phyloP scores from a whole-genome alignment of 2,329 filamentous ascomycete species.

The Trichoderma aggressivum region DNA sequence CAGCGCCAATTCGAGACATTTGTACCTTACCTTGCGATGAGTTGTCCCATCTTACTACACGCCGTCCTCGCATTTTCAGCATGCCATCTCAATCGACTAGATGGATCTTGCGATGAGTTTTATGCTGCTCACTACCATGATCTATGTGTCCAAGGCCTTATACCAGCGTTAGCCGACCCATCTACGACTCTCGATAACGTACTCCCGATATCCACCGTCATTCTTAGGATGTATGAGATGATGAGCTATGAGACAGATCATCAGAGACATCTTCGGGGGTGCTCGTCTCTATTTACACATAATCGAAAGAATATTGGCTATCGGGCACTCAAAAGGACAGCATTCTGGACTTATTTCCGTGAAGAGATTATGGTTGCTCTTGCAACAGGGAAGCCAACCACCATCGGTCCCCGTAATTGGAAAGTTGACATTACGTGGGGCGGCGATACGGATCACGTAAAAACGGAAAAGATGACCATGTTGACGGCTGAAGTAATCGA shows the following conservation, averaged over 20 bases:
- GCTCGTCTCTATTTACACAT: background rate
- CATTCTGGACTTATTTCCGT: background rate
- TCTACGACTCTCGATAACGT: background rate
- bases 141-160: background rate
- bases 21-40: background rate
- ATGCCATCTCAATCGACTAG: background rate
- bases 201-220: background rate
- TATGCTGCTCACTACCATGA: background rate
- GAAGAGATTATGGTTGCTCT: background rate
- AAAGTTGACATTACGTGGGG: conserved; percentile 5
- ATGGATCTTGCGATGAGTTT: background rate
- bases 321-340: background rate
- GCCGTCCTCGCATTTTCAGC: background rate
- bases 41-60: background rate
- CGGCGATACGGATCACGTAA: background rate
- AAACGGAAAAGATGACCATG: conserved; percentile 1
- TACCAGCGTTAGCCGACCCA: background rate
- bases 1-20: background rate
- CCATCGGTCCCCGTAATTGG: background rate
- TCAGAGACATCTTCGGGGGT: background rate
- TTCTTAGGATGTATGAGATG: conserved; percentile 3
- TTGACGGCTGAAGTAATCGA: conserved; percentile 3
- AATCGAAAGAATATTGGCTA: conserved; percentile 4
- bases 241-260: conserved; percentile 4
- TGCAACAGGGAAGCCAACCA: background rate